Percentiles rank a stretch among this genome's conserved stretches.
phyloP scores from a whole-genome alignment of 352 stramenopile species.

The Pythium folliculosum region DNA sequence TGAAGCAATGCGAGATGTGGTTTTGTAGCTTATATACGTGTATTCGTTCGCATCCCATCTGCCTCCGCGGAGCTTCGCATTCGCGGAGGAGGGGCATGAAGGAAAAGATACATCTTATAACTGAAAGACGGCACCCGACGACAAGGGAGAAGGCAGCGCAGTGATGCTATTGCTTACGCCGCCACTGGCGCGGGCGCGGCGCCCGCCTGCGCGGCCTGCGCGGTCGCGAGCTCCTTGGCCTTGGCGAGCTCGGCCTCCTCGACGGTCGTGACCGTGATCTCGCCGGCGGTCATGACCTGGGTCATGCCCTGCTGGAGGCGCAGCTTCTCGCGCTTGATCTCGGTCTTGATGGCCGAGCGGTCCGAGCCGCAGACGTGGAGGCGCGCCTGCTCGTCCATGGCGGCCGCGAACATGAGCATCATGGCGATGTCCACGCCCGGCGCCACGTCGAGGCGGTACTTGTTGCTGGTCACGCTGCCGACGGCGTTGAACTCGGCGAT shows the following conservation, averaged over 20 bases:
- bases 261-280: conserved; percentile 11
- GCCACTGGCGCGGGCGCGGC: background rate
- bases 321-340: conserved; percentile 21
- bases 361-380: conserved; percentile 15
- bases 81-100: no score
- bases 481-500: conserved; percentile 18
- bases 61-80: no score
- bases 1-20: no score
- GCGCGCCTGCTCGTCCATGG: conserved; percentile 20
- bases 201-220: background rate
- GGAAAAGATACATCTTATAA: background rate
- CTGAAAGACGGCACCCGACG: conserved; percentile 8
- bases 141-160: background rate
- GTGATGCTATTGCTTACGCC: background rate
- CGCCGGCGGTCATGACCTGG: background rate
- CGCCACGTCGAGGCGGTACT: conserved; percentile 21
- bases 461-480: conserved; percentile 2
- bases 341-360: conserved; percentile 16
- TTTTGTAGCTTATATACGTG: background rate
- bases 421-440: conserved; percentile 22
- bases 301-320: conserved; percentile 10
- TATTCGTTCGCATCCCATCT: background rate
- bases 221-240: conserved; percentile 10
- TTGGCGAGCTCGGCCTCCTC: conserved; percentile 14
- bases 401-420: conserved; percentile 20